These are phyloP conservation scores for Annona squamosa DNA, from an alignment of 164 flowering plant species.

Conservation along the genomic window DNA sequence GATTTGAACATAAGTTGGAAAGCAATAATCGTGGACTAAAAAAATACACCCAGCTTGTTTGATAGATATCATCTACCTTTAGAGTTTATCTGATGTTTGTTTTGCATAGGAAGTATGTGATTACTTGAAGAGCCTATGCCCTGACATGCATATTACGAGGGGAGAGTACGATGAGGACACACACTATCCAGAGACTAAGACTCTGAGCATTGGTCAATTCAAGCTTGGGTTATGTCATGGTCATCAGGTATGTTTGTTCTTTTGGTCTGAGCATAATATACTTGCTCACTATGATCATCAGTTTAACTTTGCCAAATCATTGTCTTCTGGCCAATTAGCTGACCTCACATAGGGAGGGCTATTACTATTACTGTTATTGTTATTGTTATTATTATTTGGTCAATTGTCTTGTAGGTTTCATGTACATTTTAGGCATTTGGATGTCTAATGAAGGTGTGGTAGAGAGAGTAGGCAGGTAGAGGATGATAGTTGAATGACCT, in stretches of 20 bases:
- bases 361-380: no score
- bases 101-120: constrained; percentile 72
- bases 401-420: no score
- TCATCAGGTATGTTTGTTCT: constrained; percentile 64
- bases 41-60: neutral
- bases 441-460: no score
- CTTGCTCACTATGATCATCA: no score
- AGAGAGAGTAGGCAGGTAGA: no score
- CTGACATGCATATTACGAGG: constrained; percentile 76
- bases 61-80: neutral
- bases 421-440: no score
- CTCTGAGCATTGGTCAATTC: constrained; percentile 89
- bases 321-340: no score
- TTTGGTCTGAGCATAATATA: neutral
- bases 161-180: constrained; percentile 94
- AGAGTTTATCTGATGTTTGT: neutral
- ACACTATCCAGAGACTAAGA: constrained; percentile 83
- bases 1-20: neutral
- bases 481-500: no score
- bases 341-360: no score
- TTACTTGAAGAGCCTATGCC: constrained; percentile 83
- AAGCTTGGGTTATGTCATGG: constrained; percentile 94
- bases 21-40: no score
- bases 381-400: no score
- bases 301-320: no score